Base-by-base conservation (phyloP, 139 green algal species). In the Chlorella sp. region DNA sequence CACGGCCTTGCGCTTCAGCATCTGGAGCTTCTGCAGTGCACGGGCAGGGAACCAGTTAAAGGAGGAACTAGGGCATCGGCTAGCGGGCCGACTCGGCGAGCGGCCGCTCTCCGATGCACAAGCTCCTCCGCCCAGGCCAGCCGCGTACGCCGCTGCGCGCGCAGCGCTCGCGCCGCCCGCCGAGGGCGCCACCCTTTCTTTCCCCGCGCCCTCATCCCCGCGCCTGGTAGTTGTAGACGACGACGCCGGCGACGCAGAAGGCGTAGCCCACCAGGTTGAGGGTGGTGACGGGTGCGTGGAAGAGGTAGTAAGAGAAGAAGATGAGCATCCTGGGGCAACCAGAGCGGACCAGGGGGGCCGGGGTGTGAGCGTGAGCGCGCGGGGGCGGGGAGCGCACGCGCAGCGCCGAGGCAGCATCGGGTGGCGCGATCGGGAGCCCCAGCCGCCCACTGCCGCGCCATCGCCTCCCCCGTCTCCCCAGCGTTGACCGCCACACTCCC, bases 261-360 rank as follows among this genome's bases (percentile, higher is more conserved):
- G 59, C 53, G 77, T 96, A 95, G 56, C 91, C 95, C 21, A 87
- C 45, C 36, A 99, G 82, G 79, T 97, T 99, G 46, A 96, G 58
- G 7, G 64, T 63, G 2, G 96, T 97, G 23, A 98, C 86, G 29
- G 93, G 92, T 5, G 93, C 89, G 3, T 90, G 79, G 82, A 98
- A 99, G 23, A 98, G 21, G 55, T 80, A 90, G 63, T 79, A 94
- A 43, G 89, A 97, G 76, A 97, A 92, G 84, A 90, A 94, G 70
- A 99, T 98, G 29, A 83, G 71, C 71, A 83, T 80, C 78, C 76
- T 59, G 51, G 25, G 23, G 51, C 35, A n/a, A n/a, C n/a, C n/a
- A n/a, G n/a, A n/a, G n/a, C n/a, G n/a, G n/a, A n/a, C n/a, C n/a
- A n/a, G n/a, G n/a, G n/a, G n/a, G n/a, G n/a, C n/a, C n/a, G n/a